Base-by-base conservation (phyloP, 768 basidiomycete species). In the Gymnopilus junonius region DNA sequence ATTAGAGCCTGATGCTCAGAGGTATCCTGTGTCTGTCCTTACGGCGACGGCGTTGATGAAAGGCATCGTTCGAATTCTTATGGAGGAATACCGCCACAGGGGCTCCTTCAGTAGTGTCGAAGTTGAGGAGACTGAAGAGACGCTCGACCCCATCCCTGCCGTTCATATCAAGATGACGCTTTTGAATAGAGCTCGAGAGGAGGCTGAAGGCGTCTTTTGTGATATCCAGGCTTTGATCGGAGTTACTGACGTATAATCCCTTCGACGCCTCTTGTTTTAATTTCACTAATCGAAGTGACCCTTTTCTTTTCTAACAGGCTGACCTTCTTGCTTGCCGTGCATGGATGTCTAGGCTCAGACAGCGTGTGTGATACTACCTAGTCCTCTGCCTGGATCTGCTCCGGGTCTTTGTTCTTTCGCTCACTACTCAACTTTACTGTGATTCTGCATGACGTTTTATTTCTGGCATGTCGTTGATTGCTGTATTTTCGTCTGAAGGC, bases 41-140 rank as follows among this genome's bases (percentile, higher is more conserved):
- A 87, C 89, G 0, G 80, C 78, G 0, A 80, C 82, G 8, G 84
- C 85, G 2, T 67, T 91, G 1, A 69, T 84, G 8, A 80, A 85
- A 2, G 79, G 81, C 3, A 69, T 87, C 17, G 51, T 80, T 6
- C 67, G 75, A 8, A 73, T 78, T 8, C 71, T 87, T 10, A 71
- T 74, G 10, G 50, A 67, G n/a, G 73, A 78, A 25, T 79, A 80
- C 59, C 75, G 76, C 53, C 70, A 67, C 12, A 72, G 77, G 45
- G 37, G 34, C 32, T 23, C 34, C 25, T 62, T 35, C 15, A 46
- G 8, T 56, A 40, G 20, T 31, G 23, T 14, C 17, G 8, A 42
- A 15, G 17, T n/a, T 2, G 40, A 29, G 48, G 32, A n/a, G 43
- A 39, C 14, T 21, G 35, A 20, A 29, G 35, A 58, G 17, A 21